These are phyloP conservation scores for Cryphonectria radicalis DNA, from an alignment of 2,329 filamentous ascomycete genomes.

Conservation along the genomic window DNA sequence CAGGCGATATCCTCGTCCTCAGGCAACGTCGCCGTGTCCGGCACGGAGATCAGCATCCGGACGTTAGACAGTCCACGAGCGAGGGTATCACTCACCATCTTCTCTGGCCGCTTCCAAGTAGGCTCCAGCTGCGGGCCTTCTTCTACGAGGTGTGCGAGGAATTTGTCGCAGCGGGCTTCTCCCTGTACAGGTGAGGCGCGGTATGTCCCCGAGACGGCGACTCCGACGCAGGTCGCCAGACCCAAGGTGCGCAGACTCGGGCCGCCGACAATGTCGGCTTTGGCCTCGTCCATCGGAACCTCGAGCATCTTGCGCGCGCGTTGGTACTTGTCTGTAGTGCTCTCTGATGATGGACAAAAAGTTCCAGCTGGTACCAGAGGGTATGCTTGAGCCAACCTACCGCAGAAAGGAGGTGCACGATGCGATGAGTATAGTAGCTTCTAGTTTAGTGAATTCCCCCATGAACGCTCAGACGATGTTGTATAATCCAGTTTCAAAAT, in stretches of 20 bases:
- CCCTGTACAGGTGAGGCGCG: background rate
- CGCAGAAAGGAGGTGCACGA: background rate
- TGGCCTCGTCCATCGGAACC: constrained; percentile 12
- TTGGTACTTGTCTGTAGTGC: background rate
- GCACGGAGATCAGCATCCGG: background rate
- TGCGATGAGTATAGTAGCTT: background rate
- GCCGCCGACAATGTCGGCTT: constrained; percentile 2
- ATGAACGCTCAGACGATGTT: too few species aligned
- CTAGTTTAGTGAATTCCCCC: too few species aligned
- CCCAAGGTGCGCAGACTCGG: background rate
- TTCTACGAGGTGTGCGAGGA: background rate
- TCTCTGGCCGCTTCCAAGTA: background rate
- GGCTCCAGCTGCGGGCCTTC: background rate
- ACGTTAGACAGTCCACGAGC: background rate
- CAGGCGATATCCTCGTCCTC: background rate
- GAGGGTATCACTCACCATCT: background rate
- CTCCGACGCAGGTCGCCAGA: constrained; percentile 6
- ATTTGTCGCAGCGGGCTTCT: background rate
- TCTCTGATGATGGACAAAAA: too few species aligned
- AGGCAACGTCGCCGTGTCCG: background rate
- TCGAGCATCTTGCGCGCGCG: background rate
- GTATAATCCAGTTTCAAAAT: too few species aligned
- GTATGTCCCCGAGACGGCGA: background rate
- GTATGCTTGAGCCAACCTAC: background rate
- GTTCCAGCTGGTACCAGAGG: too few species aligned